Evolutionary conservation across 495 filamentous ascomycete species (phyloP).

Genomic region (Xylaria acuta): DNA sequence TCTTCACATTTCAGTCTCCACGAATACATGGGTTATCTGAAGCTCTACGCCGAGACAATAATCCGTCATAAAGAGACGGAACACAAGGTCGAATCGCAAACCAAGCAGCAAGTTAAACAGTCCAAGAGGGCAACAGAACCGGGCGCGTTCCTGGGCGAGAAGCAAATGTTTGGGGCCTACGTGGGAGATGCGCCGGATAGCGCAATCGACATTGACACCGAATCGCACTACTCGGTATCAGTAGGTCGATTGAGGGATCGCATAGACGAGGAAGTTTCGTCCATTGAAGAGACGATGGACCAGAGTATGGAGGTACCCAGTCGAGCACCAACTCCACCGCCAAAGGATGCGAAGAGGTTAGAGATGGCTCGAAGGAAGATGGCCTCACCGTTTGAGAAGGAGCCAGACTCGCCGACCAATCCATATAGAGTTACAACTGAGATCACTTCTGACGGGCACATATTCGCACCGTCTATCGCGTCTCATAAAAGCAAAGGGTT

Average conservation of each 20-base stretch:
- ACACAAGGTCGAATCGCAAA: slow-evolving; percentile 31
- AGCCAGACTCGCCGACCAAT: slow-evolving; percentile 27
- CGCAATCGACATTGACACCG: slow-evolving; percentile 48
- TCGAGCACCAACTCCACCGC: slow-evolving; percentile 48
- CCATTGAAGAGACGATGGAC: slow-evolving; percentile 39
- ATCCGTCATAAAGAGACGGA: slow-evolving; percentile 33
- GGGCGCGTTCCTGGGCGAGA: slow-evolving; percentile 37
- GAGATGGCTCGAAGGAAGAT: slow-evolving; percentile 32
- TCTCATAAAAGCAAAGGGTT: slow-evolving; percentile 32
- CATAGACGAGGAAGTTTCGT: slow-evolving; percentile 30
- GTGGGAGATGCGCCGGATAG: slow-evolving; percentile 50
- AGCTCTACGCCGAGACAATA: slow-evolving; percentile 38
- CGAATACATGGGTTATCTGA: slow-evolving; percentile 44
- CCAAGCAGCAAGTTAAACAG: slow-evolving; percentile 24
- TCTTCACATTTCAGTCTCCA: slow-evolving; percentile 40
- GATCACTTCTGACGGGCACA: slow-evolving; percentile 30
- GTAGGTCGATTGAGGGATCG: slow-evolving; percentile 7
- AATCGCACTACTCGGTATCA: slow-evolving; percentile 30
- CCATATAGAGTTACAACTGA: slow-evolving; percentile 32
- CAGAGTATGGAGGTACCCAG: slow-evolving; percentile 38
- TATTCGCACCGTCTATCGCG: slow-evolving; percentile 25
- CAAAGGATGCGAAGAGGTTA: slow-evolving; percentile 42
- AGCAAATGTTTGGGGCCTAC: slow-evolving; percentile 37
- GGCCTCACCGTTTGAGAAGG: slow-evolving; percentile 31
- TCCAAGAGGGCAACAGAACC: slow-evolving; percentile 15